phyloP scores from a whole-genome alignment of 306 rosid genomes.

The Cajanus cajan region DNA sequence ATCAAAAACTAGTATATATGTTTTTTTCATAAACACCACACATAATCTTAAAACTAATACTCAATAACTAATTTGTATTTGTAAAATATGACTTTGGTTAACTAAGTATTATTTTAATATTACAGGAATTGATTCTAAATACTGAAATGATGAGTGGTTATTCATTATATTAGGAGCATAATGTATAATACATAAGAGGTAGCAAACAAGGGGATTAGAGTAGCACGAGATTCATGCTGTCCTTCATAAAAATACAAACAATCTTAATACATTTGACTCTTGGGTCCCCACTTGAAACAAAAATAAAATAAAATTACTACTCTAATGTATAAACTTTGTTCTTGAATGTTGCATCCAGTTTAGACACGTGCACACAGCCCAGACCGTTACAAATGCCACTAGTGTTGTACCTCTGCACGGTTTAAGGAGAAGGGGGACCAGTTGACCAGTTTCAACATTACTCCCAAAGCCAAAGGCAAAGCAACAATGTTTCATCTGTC shows the following conservation, averaged over 20 bases:
- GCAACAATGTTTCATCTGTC: slow-evolving; percentile 10
- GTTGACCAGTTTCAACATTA: slow-evolving; percentile 34
- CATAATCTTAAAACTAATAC: too few relatives aligned
- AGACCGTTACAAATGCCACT: slow-evolving; percentile 17
- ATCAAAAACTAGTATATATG: too few relatives aligned
- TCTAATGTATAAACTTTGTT: background rate
- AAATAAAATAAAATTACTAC: background rate
- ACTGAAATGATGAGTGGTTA: background rate
- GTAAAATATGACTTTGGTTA: too few relatives aligned
- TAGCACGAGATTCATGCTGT: slow-evolving; percentile 13
- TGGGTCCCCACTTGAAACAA: slow-evolving; percentile 34
- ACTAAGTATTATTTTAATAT: too few relatives aligned
- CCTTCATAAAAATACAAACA: slow-evolving; percentile 24
- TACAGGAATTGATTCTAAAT: too few relatives aligned
- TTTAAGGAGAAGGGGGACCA: slow-evolving; percentile 40
- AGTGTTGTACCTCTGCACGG: slow-evolving; percentile 22
- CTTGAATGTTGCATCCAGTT: background rate
- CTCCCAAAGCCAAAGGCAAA: background rate
- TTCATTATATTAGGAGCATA: background rate
- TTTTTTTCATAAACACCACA: too few relatives aligned
- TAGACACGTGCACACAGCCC: slow-evolving; percentile 11
- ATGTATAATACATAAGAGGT: background rate
- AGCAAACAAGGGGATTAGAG: slow-evolving; percentile 6
- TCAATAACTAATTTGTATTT: too few relatives aligned
- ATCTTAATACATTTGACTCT: slow-evolving; percentile 3